Percentiles rank a stretch among this genome's conserved stretches.
These are phyloP conservation scores for Suillus americanus DNA, from an alignment of 768 basidiomycete genomes.

Conservation along the genomic window DNA sequence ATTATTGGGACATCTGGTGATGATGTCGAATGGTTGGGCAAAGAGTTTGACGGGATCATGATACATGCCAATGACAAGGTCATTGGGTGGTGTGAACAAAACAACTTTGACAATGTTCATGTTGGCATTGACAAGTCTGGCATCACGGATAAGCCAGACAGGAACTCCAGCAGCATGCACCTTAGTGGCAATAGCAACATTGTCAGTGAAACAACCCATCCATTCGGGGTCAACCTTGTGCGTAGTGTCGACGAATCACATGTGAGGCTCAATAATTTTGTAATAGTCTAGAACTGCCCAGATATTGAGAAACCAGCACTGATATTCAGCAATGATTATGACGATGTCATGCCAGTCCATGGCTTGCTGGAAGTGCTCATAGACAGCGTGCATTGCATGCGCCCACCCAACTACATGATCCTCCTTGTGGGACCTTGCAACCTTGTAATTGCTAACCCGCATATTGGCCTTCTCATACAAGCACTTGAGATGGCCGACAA, in stretches of 20 bases:
- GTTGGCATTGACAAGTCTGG: neutral
- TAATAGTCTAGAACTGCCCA: neutral
- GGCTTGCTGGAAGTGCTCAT: neutral
- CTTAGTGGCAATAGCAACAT: neutral
- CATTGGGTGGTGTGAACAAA: neutral
- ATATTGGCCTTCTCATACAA: neutral
- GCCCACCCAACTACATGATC: neutral
- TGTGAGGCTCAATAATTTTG: neutral
- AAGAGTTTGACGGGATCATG: neutral
- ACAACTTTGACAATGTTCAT: neutral
- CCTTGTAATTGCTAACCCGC: neutral
- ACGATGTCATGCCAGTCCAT: neutral
- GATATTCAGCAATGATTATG: neutral
- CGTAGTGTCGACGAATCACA: neutral
- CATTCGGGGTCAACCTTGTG: neutral
- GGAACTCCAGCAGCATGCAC: neutral
- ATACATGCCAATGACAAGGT: neutral
- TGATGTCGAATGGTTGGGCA: neutral
- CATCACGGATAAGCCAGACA: neutral
- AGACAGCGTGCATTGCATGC: neutral
- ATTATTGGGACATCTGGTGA: neutral
- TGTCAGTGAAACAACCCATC: conserved; percentile 6
- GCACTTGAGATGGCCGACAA: neutral
- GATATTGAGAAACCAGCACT: neutral
- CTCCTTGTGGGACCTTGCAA: neutral